Percentiles rank a stretch among this genome's conserved stretches.
These are phyloP conservation scores for Gamarada debralockiae DNA, from an alignment of 495 filamentous ascomycete genomes.

Conservation along the genomic window DNA sequence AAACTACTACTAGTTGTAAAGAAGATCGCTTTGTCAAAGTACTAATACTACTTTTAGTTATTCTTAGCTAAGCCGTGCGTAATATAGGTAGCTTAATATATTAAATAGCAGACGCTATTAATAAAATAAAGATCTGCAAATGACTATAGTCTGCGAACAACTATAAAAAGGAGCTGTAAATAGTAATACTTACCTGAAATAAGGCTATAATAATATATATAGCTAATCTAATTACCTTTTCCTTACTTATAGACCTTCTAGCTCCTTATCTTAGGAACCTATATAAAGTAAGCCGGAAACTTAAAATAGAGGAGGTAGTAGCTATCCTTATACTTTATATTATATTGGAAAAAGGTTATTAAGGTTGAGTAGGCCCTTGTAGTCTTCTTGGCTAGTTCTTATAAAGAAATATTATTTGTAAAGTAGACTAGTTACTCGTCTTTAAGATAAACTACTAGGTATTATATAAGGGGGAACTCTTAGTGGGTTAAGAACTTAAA, in stretches of 20 bases:
- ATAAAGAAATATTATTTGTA: neutral
- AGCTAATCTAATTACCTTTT: too few species aligned
- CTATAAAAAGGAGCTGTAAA: constrained; percentile 2
- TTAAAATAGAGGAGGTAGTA: too few species aligned
- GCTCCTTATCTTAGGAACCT: too few species aligned
- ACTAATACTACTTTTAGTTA: constrained; percentile 1
- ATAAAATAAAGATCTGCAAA: constrained; percentile 5
- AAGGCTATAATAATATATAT: constrained; percentile 1
- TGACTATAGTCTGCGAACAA: neutral
- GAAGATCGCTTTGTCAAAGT: constrained; percentile 3
- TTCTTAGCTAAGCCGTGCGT: neutral
- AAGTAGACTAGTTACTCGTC: constrained; percentile 15
- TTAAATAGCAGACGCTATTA: neutral
- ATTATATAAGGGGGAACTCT: constrained; percentile 13
- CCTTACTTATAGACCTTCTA: too few species aligned
- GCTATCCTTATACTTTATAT: constrained; percentile 9
- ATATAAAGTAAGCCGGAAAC: too few species aligned
- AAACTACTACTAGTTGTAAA: neutral
- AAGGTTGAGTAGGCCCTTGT: constrained; percentile 3
- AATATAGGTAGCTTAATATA: constrained; percentile 5
- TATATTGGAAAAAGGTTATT: constrained; percentile 20
- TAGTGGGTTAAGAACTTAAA: constrained; percentile 16
- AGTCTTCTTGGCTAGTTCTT: neutral
- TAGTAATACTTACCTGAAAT: neutral
- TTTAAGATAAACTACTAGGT: constrained; percentile 4